phyloP scores from a whole-genome alignment of 2,329 filamentous ascomycete genomes.

The Ophiostoma piceae region DNA sequence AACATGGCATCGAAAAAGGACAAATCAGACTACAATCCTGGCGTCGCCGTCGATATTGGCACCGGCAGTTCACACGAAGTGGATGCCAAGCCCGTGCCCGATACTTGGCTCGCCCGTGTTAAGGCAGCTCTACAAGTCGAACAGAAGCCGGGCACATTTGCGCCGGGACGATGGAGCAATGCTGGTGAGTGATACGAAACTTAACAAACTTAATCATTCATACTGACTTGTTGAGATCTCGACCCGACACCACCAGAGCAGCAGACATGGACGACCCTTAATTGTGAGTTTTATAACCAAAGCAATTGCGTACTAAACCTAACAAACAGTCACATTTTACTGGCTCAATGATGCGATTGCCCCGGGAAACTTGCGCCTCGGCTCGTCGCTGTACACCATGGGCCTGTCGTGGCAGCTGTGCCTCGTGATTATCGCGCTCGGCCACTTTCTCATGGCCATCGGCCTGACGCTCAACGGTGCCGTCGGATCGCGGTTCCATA shows the following conservation, averaged over 20 bases:
- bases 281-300: background rate
- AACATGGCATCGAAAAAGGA: background rate
- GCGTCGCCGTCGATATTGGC: background rate
- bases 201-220: no score
- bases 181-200: no score
- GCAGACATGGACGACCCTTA: slow-evolving; percentile 9
- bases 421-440: slow-evolving; percentile 2
- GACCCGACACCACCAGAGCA: slow-evolving; percentile 7
- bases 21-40: background rate
- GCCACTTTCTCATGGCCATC: slow-evolving; percentile 12
- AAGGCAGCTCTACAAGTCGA: background rate
- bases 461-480: slow-evolving; percentile 10
- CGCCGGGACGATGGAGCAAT: background rate
- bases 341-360: slow-evolving; percentile 9
- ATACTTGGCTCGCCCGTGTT: background rate
- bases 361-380: background rate
- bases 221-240: no score
- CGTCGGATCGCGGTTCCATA: slow-evolving; percentile 10
- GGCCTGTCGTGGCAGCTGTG: slow-evolving; percentile 11
- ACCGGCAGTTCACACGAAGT: background rate
- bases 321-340: background rate
- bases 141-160: background rate
- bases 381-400: background rate
- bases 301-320: background rate
- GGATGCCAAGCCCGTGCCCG: background rate